A percentile compares a stretch with the other conserved stretches of the same genome.
Conservation (phyloP, 2,329 filamentous ascomycete species). For the Hypoxylon sp. region DNA sequence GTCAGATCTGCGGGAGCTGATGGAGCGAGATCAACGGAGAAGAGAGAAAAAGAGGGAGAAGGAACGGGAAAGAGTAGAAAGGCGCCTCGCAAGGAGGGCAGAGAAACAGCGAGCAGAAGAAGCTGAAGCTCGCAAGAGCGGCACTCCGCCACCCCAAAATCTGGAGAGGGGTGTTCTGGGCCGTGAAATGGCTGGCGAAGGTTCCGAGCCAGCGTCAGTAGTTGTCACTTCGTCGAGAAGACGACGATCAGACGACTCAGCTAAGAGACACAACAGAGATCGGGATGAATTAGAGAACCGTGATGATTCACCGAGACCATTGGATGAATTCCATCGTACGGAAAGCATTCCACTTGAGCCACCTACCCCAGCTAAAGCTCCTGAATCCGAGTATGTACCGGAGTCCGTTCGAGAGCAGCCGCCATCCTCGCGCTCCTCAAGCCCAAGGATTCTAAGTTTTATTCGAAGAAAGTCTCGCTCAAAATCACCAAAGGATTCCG, state of each 20-base stretch:
- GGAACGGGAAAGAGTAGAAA: slow-evolving; percentile 77
- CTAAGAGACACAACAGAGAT: slow-evolving; percentile 54
- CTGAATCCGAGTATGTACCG: slow-evolving; percentile 31
- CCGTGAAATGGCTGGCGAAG: slow-evolving; percentile 70
- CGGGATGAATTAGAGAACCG: slow-evolving; percentile 44
- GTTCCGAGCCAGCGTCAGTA: slow-evolving; percentile 68
- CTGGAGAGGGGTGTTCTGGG: slow-evolving; percentile 73
- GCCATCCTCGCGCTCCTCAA: slow-evolving; percentile 50
- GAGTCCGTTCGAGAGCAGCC: slow-evolving; percentile 36
- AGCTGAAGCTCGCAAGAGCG: slow-evolving; percentile 66
- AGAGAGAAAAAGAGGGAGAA: slow-evolving; percentile 79
- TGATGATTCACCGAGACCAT: slow-evolving; percentile 53
- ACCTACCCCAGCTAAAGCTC: slow-evolving; percentile 32
- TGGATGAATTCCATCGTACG: slow-evolving; percentile 65
- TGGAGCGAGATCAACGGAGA: slow-evolving; percentile 89
- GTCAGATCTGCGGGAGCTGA: slow-evolving; percentile 84
- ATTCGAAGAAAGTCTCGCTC: slow-evolving; percentile 65
- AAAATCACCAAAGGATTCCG: slow-evolving; percentile 63
- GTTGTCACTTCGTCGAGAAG: slow-evolving; percentile 70
- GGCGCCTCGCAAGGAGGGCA: slow-evolving; percentile 74
- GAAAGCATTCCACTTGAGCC: slow-evolving; percentile 61
- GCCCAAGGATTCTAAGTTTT: slow-evolving; percentile 56
- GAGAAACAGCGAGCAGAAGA: slow-evolving; percentile 76
- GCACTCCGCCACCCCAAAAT: slow-evolving; percentile 68
- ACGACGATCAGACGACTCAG: slow-evolving; percentile 59